Conservation (phyloP, 1,284 basidiomycete species). For the Chalciporus sp. region DNA sequence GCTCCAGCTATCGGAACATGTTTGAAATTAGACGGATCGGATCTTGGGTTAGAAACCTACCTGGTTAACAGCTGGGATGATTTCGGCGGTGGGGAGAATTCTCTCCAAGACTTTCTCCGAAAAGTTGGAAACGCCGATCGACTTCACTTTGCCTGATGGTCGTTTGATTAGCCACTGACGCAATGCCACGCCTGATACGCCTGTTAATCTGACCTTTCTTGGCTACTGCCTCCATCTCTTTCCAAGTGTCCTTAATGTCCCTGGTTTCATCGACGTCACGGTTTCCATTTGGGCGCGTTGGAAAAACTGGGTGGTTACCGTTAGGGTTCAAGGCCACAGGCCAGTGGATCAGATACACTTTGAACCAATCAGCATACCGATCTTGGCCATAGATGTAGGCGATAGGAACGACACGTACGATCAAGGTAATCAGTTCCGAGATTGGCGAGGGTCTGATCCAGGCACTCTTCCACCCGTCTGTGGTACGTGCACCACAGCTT, state of each 20-base stretch:
- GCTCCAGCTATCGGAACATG: conserved; percentile 53
- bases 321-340: conserved; percentile 76
- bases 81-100: conserved; percentile 56
- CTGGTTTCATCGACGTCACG: conserved; percentile 70
- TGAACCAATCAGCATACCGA: neutral
- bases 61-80: conserved; percentile 68
- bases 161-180: conserved; percentile 15
- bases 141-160: conserved; percentile 64
- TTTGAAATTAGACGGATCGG: conserved; percentile 12
- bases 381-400: neutral
- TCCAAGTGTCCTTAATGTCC: conserved; percentile 77
- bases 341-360: conserved; percentile 82
- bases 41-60: conserved; percentile 33
- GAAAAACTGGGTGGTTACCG: conserved; percentile 73
- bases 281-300: conserved; percentile 65
- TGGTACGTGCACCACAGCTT: conserved; percentile 77
- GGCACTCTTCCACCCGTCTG: conserved; percentile 69
- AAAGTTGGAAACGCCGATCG: conserved; percentile 79
- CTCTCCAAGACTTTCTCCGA: conserved; percentile 64
- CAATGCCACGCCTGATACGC: neutral
- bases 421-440: conserved; percentile 83
- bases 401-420: conserved; percentile 44
- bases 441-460: conserved; percentile 71
- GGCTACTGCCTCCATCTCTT: conserved; percentile 75
- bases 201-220: conserved; percentile 52